A percentile compares a stretch with the other conserved stretches of the same genome.
Conservation (phyloP, 2,329 filamentous ascomycete species). For the Pseudogymnoascus sp. region DNA sequence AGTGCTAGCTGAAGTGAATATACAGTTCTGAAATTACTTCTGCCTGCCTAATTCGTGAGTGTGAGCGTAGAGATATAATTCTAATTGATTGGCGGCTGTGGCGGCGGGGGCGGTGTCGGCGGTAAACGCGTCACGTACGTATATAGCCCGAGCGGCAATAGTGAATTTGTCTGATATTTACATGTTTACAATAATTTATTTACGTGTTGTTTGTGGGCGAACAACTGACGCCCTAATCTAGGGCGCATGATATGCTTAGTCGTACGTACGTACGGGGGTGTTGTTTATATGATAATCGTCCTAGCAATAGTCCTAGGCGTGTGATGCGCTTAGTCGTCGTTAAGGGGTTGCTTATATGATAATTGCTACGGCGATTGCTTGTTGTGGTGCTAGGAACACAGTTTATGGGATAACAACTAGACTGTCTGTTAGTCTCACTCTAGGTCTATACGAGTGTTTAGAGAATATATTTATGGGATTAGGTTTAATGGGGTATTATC, state of each 20-base stretch:
- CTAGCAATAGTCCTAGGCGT: background rate
- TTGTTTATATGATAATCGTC: background rate
- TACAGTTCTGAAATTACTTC: slow-evolving; percentile 1
- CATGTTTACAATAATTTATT: background rate
- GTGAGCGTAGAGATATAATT: background rate
- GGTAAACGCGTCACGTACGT: background rate
- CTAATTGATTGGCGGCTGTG: background rate
- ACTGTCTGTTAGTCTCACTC: background rate
- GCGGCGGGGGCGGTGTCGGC: background rate
- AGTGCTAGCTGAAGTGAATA: background rate
- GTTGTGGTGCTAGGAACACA: background rate
- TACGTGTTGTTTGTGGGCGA: background rate
- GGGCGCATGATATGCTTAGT: background rate
- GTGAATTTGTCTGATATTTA: no score
- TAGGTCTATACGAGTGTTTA: background rate
- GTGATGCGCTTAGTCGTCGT: background rate
- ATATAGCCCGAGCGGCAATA: no score
- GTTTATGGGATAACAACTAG: background rate
- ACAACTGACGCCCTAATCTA: background rate
- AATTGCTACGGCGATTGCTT: background rate
- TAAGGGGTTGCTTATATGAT: slow-evolving; percentile 2
- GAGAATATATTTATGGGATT: background rate
- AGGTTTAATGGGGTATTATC: background rate
- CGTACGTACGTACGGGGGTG: background rate
- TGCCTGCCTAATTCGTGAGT: background rate